Evolutionary conservation across 2,329 filamentous ascomycete species (phyloP).

Genomic region (Alternaria longipes): DNA sequence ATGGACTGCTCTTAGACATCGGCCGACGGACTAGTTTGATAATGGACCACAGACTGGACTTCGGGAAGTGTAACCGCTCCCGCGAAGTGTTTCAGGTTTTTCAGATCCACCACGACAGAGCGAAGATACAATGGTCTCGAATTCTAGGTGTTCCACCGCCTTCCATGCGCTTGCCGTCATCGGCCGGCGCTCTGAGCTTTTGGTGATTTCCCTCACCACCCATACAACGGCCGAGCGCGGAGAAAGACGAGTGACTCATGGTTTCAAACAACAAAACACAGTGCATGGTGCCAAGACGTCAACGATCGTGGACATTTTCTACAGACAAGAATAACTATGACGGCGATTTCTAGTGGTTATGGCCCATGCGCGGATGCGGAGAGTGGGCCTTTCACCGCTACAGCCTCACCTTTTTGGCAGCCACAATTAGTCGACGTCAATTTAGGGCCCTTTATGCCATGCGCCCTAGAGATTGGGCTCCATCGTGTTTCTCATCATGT

Average conservation of each 20-base stretch:
- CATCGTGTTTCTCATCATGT: conserved; percentile 27
- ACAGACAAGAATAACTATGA: conserved; percentile 29
- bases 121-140: conserved; percentile 14
- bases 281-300: conserved; percentile 31
- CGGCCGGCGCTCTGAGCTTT: conserved; percentile 21
- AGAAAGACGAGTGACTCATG: conserved; percentile 29
- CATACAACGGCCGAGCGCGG: conserved; percentile 2
- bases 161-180: conserved; percentile 29
- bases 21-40: conserved; percentile 26
- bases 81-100: conserved; percentile 25
- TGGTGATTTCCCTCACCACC: conserved; percentile 18
- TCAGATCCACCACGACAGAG: conserved; percentile 24
- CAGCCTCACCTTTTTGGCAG: conserved; percentile 43
- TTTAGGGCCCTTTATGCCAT: conserved; percentile 20
- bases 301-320: conserved; percentile 18
- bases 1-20: conserved; percentile 27
- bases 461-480: conserved; percentile 42
- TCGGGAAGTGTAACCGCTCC: conserved; percentile 35
- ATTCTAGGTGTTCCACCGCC: conserved; percentile 13
- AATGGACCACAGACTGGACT: conserved; percentile 25
- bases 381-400: conserved; percentile 41
- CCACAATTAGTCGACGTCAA: conserved; percentile 29
- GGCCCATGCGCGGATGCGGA: conserved; percentile 28
- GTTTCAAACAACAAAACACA: conserved; percentile 20
- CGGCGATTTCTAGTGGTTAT: conserved; percentile 30